Percentiles rank a stretch among this genome's conserved stretches.
These are phyloP conservation scores for Poa pratensis DNA, from an alignment of 176 grass and related monocot species.

Conservation along the genomic window DNA sequence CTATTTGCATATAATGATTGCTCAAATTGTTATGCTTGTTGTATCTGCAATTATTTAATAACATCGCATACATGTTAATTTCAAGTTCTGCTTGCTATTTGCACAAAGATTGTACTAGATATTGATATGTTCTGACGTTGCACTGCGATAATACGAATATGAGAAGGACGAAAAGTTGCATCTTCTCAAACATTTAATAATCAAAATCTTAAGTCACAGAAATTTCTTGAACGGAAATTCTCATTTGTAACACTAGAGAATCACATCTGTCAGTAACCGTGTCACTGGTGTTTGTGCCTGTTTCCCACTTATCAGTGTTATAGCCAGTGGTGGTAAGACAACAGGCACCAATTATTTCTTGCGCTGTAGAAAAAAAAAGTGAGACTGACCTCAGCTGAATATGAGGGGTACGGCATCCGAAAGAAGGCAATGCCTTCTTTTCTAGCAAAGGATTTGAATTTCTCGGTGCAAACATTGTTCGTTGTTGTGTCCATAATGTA, in stretches of 20 bases:
- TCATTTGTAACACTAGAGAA: slow-evolving; percentile 7
- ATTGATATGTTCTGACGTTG: neutral
- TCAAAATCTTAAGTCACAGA: neutral
- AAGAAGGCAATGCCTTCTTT: neutral
- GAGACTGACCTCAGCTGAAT: neutral
- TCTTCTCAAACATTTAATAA: slow-evolving; percentile 8
- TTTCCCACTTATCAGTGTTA: neutral
- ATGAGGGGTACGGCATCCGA: neutral
- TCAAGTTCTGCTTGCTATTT: slow-evolving; percentile 1
- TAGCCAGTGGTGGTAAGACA: neutral
- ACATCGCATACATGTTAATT: neutral
- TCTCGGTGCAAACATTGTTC: neutral
- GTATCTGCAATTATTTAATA: neutral
- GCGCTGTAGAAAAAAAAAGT: slow-evolving; percentile 8
- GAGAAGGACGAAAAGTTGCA: neutral
- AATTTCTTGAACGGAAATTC: slow-evolving; percentile 16
- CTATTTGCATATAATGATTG: slow-evolving; percentile 15
- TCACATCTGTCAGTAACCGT: neutral
- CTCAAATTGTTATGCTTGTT: slow-evolving; percentile 11
- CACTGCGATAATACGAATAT: neutral
- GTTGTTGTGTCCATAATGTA: no score
- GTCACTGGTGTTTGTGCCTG: neutral
- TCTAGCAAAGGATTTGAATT: slow-evolving; percentile 7
- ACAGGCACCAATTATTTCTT: neutral
- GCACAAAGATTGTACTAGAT: neutral